These are phyloP conservation scores for Cutaneotrichosporon spelunceum DNA, from an alignment of 1,284 basidiomycete species.

Conservation along the genomic window DNA sequence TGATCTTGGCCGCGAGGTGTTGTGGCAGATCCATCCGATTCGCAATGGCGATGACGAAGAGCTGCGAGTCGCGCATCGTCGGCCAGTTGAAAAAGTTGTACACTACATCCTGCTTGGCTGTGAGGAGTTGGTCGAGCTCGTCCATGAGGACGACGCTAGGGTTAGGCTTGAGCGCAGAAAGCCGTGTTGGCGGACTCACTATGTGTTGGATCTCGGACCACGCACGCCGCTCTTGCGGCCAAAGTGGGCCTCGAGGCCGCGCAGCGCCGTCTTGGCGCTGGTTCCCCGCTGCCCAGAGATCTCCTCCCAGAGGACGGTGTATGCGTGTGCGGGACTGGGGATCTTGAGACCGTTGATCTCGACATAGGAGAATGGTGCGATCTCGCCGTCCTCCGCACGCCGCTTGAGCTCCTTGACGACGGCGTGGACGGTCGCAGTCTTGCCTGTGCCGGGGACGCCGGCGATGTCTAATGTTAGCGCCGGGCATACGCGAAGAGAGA, in stretches of 20 bases:
- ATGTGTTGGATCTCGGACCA: slow-evolving; percentile 52
- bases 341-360: slow-evolving; percentile 97
- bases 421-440: slow-evolving; percentile 95
- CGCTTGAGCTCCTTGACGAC: slow-evolving; percentile 82
- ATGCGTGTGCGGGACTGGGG: slow-evolving; percentile 81
- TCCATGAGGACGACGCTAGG: slow-evolving; percentile 92
- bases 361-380: slow-evolving; percentile 89
- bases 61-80: slow-evolving; percentile 74
- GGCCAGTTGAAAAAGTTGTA: slow-evolving; percentile 99
- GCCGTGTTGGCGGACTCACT: slow-evolving; percentile 33
- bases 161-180: neutral
- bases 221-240: slow-evolving; percentile 41
- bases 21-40: slow-evolving; percentile 99
- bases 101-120: slow-evolving; percentile 93
- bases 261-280: slow-evolving; percentile 49
- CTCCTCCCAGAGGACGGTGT: slow-evolving; percentile 82
- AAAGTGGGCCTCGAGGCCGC: slow-evolving; percentile 51
- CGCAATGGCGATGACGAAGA: slow-evolving; percentile 94
- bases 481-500: too few relatives aligned
- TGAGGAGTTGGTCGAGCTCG: slow-evolving; percentile 94
- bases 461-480: slow-evolving; percentile 70
- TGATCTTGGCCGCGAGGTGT: slow-evolving; percentile 85
- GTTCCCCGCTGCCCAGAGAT: slow-evolving; percentile 70
- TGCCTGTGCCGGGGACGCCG: slow-evolving; percentile 96
- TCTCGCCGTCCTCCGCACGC: slow-evolving; percentile 79